Evolutionary conservation across 2,329 filamentous ascomycete species (phyloP).

Genomic region (Dactylellina sp.): DNA sequence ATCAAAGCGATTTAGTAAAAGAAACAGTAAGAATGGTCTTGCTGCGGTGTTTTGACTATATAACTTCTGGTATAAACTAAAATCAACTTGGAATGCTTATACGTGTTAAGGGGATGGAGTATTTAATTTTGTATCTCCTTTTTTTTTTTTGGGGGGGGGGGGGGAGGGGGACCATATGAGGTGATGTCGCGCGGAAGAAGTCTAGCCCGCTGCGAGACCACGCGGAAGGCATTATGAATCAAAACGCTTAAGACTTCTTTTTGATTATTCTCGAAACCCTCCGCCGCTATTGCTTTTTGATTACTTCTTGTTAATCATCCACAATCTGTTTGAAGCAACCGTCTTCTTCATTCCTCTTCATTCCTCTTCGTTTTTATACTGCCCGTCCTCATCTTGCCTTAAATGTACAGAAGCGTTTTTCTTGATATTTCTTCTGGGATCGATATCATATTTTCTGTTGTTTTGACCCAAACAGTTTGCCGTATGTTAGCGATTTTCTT

Average conservation of each 20-base stretch:
- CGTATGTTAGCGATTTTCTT: constrained; percentile 53
- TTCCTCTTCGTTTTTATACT: constrained; percentile 2
- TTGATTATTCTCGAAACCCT: too few relatives aligned
- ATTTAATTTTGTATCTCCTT: constrained; percentile 22
- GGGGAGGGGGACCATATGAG: too few relatives aligned
- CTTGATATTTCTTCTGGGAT: constrained; percentile 11
- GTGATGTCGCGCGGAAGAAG: too few relatives aligned
- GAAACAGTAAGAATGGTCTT: constrained; percentile 93
- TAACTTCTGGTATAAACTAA: not conserved
- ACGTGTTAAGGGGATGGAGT: constrained; percentile 54
- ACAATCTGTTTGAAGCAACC: not conserved
- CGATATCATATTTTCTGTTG: constrained; percentile 1
- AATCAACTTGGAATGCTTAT: not conserved
- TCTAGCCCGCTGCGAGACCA: too few relatives aligned
- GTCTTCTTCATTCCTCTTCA: not conserved
- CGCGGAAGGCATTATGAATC: too few relatives aligned
- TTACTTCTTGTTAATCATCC: too few relatives aligned
- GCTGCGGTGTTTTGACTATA: constrained; percentile 79
- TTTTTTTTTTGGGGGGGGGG: not conserved
- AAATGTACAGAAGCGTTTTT: constrained; percentile 53
- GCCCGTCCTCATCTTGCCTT: constrained; percentile 17
- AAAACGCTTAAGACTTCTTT: too few relatives aligned
- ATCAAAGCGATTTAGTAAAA: constrained; percentile 82
- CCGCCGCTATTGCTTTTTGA: too few relatives aligned
- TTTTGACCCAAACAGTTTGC: constrained; percentile 16